A percentile compares a stretch with the other conserved stretches of the same genome.
phyloP scores from a whole-genome alignment of 352 stramenopile genomes.

The Phytophthora uliginosa region DNA sequence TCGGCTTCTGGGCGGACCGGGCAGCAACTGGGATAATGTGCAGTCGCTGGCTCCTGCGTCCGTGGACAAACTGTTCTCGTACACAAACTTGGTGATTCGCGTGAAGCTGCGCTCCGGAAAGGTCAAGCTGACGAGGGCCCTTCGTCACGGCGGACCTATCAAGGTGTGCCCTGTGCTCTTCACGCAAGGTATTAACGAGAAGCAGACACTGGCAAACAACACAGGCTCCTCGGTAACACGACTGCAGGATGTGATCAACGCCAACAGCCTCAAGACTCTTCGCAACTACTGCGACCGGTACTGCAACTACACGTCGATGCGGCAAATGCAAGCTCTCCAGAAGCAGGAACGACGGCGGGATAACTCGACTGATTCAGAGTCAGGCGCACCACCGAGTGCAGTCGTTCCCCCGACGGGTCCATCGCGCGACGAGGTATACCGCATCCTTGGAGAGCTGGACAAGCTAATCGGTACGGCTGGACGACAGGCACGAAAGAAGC shows the following conservation, averaged over 20 bases:
- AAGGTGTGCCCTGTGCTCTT: slow-evolving; percentile 84
- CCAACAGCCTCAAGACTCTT: slow-evolving; percentile 74
- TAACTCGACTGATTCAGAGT: slow-evolving; percentile 15
- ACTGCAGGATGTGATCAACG: slow-evolving; percentile 88
- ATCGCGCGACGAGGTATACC: slow-evolving; percentile 65
- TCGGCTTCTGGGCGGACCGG: slow-evolving; percentile 58
- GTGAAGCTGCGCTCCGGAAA: slow-evolving; percentile 82
- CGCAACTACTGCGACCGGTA: slow-evolving; percentile 82
- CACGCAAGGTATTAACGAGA: slow-evolving; percentile 95
- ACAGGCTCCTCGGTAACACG: slow-evolving; percentile 81
- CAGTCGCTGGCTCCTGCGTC: slow-evolving; percentile 56
- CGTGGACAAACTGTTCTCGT: slow-evolving; percentile 67
- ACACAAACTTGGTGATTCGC: slow-evolving; percentile 83
- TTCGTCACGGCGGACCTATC: slow-evolving; percentile 71
- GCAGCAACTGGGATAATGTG: slow-evolving; percentile 33
- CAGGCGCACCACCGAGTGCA: background rate
- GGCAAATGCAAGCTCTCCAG: slow-evolving; percentile 46
- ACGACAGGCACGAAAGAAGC: slow-evolving; percentile 83
- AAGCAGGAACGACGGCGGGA: slow-evolving; percentile 29
- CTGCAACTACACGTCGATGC: slow-evolving; percentile 71
- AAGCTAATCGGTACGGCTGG: slow-evolving; percentile 75
- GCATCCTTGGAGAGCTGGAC: slow-evolving; percentile 68
- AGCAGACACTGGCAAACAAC: slow-evolving; percentile 94
- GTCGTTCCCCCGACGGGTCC: slow-evolving; percentile 22
- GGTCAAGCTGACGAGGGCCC: slow-evolving; percentile 71